Conservation (phyloP, 1,284 basidiomycete species). For the Ganoderma sinense region DNA sequence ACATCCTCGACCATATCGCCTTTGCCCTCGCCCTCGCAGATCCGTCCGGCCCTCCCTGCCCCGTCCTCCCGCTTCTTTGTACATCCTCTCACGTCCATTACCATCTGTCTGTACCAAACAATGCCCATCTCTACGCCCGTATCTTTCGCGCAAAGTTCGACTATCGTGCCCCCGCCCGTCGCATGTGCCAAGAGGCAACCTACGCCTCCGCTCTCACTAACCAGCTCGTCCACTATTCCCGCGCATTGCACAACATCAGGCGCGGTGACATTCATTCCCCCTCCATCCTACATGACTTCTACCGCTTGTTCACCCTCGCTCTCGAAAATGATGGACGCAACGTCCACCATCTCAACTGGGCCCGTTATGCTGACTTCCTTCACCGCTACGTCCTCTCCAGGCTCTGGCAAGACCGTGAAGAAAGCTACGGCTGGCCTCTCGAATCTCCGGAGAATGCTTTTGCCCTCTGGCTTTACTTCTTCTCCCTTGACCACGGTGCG, state of each 20-base stretch:
- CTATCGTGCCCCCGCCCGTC: constrained; percentile 56
- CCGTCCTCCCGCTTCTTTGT: constrained; percentile 57
- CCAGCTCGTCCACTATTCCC: constrained; percentile 56
- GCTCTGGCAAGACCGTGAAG: constrained; percentile 49
- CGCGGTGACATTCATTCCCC: constrained; percentile 44
- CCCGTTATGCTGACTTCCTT: constrained; percentile 54
- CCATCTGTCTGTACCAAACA: constrained; percentile 51
- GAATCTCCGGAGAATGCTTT: constrained; percentile 58
- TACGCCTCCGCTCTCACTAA: constrained; percentile 50
- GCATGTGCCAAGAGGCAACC: constrained; percentile 51
- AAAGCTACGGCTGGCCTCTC: constrained; percentile 61
- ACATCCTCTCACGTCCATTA: constrained; percentile 54
- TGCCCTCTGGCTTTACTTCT: constrained; percentile 71
- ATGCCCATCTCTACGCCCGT: constrained; percentile 63
- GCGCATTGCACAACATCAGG: constrained; percentile 51
- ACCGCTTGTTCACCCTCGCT: constrained; percentile 67
- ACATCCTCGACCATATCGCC: constrained; percentile 67
- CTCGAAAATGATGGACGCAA: constrained; percentile 83
- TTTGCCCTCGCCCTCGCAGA: constrained; percentile 52
- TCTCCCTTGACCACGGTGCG: constrained; percentile 57
- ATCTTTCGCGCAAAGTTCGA: constrained; percentile 77
- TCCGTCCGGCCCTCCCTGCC: constrained; percentile 49
- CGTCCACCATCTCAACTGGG: constrained; percentile 56
- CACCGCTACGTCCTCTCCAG: constrained; percentile 51
- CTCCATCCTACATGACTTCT: constrained; percentile 52